Base-by-base conservation (phyloP, 768 basidiomycete species). In the Psilocybe cyanescens region DNA sequence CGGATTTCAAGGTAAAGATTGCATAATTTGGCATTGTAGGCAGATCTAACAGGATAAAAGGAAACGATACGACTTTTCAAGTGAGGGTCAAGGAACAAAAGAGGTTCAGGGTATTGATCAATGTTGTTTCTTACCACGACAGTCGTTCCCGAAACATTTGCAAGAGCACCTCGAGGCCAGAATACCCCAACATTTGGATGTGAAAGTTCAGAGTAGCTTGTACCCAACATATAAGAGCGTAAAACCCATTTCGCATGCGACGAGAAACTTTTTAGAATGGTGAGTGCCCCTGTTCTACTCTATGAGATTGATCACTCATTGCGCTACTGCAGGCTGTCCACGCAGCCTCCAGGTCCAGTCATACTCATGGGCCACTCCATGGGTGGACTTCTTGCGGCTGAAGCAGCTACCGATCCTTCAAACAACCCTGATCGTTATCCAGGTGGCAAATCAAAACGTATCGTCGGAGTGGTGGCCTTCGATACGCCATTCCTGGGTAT, bases 221-320 rank as follows among this genome's bases (percentile, higher is more conserved):
- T 87, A 87, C 72, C 86, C 86, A 3, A 86, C 85, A 0, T 87
- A 87, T 68, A 85, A 84, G 76, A 84, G 81, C 65, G 74, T 79
- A 16, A 84, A 83, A 60, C 83, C 84, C 1, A 78, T 87, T 31
- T 77, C 80, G 2, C 66, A 74, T 58, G 85, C 84, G 1, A 81
- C 82, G 5, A 75, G 73, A 64, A 83, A 83, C 66, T 85, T 87
- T 65, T 70, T 87, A 48, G 79, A 78, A 76, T 87, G 86, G 86
- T 85, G 33, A 8, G 74, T 64, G 61, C 35, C 37, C 35, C 19
- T 17, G 8, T 55, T 53, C 12, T 7, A 35, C 33, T 35, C 33
- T 35, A 35, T 24, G 2, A 24, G 24, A 24, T 24, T 24, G 24
- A 24, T 24, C 33, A 11, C 33, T 35, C 11, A 35, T 35, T 35